Base-by-base conservation (phyloP, 306 rosid genomes). In the Quercus agrifolia region DNA sequence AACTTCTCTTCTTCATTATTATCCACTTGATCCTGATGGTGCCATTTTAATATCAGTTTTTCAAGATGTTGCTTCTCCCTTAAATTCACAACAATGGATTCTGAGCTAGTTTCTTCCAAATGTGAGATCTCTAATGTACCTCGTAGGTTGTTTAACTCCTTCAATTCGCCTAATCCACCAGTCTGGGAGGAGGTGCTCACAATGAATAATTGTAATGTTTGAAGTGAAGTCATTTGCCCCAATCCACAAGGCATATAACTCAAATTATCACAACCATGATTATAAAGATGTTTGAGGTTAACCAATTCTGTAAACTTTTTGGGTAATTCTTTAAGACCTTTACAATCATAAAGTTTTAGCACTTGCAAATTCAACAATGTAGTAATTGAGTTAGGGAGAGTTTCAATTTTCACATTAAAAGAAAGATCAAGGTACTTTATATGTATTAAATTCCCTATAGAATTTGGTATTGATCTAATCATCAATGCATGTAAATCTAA, bases 351-450 rank as follows among this genome's bases (percentile, higher is more conserved):
- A 3, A 79, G 27, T 19, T 73, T 83, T 12, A 79, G 8, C 14
- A 51, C 55, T 25, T 83, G 78, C 21, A 83, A 59, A 28, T 2
- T 12, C 5, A 5, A 11, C 2, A 79, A 4, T 5, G 63, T 12
- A 9, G 3, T 9, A 18, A 33, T 17, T n/a, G 17, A 19, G 0
- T 5, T 0, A 0, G 87, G 61, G 6, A 83, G 51, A 18, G 0
- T 3, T 1, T 21, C 3, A 66, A 78, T 14, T 0, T 3, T 3
- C 1, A 61, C 20, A 14, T 21, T 33, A 5, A 33, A 18, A 3
- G 73, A 44, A 6, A 79, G 18, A 49, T 72, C 55, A 2, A 84
- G 84, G 27, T 64, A 80, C 18, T 76, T 80, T 46, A 80, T 31
- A 27, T 74, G 75, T 3, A 49, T 31, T 56, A 76, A 11, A 0